Base-by-base conservation (phyloP, 352 stramenopile species). In the Phytophthora agathidicida region DNA sequence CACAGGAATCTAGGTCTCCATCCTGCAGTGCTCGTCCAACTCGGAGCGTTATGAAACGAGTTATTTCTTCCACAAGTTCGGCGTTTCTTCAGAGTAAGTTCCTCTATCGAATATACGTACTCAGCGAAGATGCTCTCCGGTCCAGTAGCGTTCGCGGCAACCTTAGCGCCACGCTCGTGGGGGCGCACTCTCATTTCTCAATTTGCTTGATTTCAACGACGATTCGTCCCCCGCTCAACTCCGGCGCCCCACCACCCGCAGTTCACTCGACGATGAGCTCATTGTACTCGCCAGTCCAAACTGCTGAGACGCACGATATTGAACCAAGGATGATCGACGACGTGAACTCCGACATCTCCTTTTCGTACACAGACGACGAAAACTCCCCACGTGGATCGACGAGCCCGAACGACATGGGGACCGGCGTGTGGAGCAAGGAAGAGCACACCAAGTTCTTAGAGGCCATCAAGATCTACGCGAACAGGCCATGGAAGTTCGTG, bases 371-470 rank as follows among this genome's bases (percentile, higher is more conserved):
- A 16, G 62, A 66, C 26, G 48, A 65, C 24, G 62, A 71, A 31
- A 9, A 45, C 8, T 69, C 43, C 27, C 58, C 62, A 11, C 44
- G 36, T 14, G 48, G 44, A 35, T 11, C 20, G 7, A 49, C n/a
- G 16, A 62, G 24, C 16, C 31, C 32, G 2, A 58, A 57, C 17
- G 36, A 51, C 11, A 65, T 78, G 56, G 65, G 71, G 46, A 72
- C 50, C 5, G 79, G 79, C 33, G 68, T 86, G 24, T 89, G 82
- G 82, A 87, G 68, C 22, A 74, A 70, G 23, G 73, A 88, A 16
- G 82, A 91, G 61, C 81, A 89, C 55, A 52, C 71, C 22, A 71
- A 73, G n/a, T 91, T 91, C 55, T 69, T 93, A 14, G 77, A 90
- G 17, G 80, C 73, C 7, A 89, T 89, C 46, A 82, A 86, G 68